Base-by-base conservation (phyloP, 352 stramenopile species). In the Pythium phragmiticola region DNA sequence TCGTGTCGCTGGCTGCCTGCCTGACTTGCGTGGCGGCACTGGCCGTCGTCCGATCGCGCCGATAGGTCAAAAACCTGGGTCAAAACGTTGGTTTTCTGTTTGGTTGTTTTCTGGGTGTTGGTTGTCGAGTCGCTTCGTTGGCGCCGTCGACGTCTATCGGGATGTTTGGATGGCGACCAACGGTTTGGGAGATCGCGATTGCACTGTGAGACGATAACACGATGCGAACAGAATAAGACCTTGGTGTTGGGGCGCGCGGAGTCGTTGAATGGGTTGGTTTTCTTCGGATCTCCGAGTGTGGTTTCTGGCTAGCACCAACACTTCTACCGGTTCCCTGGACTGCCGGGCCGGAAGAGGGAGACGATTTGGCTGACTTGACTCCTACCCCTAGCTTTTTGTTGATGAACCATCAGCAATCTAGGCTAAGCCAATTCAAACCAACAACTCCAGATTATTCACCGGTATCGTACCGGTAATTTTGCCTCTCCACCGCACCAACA, bases 381-480 rank as follows among this genome's bases (percentile, higher is more conserved):
- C 53, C 53, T 60, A 60, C 11, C 37, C 53, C 53, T 50, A 23
- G 23, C 47, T 30, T 39, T 23, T 49, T 60, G 33, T 48, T 39
- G 17, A 34, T 21, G 36, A 17, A 6, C 48, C 19, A 58, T 49
- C n/a, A 19, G n/a, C 17, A 39, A 19, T 7, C 7, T 39, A 39
- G 34, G 7, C 34, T 39, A 50, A 46, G 5, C 39, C 21, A 19
- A 28, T 19, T 19, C 36, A 60, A 50, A 28, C 12, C 21, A 41
- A 28, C 52, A 58, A 21, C 19, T 17, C 19, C 19, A 9, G 43
- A 47, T 46, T 0, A 7, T 0, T 34, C 26, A 52, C 42, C 54
- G 41, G 54, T 60, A 46, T 14, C 16, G 11, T 46, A 19, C 13
- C 17, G 34, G 34, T 39, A 39, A 14, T 39, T 11, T 14, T 14